Evolutionary conservation across 495 filamentous ascomycete species (phyloP), one percentile per base, ranked within the genome.

Genomic region (Hypoxylon rickii): DNA sequence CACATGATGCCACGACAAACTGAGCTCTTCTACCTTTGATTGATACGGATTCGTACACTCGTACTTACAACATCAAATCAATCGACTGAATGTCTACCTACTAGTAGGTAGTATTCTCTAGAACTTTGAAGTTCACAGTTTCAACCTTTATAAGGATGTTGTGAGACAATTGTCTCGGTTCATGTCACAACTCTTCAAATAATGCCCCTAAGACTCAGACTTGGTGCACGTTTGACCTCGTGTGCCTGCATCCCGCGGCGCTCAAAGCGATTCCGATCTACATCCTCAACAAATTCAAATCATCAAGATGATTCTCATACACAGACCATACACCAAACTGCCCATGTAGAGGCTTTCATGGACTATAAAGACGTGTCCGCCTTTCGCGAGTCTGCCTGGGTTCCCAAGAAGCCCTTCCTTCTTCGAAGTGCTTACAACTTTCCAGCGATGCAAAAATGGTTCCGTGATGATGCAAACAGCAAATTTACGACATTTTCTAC

Each of bases 361-460:
- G n/a, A 26, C 15, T 6, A 16, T 62, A 3, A 7, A 57, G 31
- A 42, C 51, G 11, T 18, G 40, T 11, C 12, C 12, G 12, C 46
- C 16, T 62, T 56, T 45, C 58, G 58, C 19, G 46, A 20, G 26
- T 8, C 15, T 4, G 58, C 58, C 29, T 56, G 41, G 42, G 32
- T 38, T 33, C 47, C 52, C 12, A 22, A 56, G 42, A 42, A 17
- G 6, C 58, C 58, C 2, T 39, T 62, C 6, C 38, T 52, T 12
- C 58, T 56, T 32, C 19, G 12, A 40, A 16, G 20, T 7, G 56
- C 29, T 33, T 47, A 62, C 38, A 41, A 24, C 18, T 38, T 62
- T 2, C 37, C 52, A 32, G 58, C 58, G 12, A 36, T 44, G 11
- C n/a, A 44, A n/a, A 52, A 48, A 20, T 62, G 58, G 58, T 62